A percentile compares a stretch with the other conserved stretches of the same genome.
These are phyloP conservation scores for Przewalskia tangutica DNA, from an alignment of 257 asterid species.

Conservation along the genomic window DNA sequence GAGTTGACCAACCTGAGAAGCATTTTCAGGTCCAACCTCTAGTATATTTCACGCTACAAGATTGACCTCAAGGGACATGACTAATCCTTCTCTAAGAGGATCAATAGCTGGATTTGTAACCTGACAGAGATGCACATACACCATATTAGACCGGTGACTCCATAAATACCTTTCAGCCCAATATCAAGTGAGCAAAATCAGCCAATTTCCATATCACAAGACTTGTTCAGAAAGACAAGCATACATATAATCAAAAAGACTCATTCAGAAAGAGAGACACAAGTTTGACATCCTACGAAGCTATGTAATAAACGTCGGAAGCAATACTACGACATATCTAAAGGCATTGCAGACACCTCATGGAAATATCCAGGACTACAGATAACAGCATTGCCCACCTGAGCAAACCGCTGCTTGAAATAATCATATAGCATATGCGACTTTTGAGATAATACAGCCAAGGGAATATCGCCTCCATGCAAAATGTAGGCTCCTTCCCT, in stretches of 20 bases:
- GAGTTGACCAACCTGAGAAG: slow-evolving; percentile 64
- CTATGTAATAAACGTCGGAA: neutral
- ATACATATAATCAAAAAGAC: neutral
- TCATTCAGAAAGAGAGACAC: neutral
- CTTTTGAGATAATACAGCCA: slow-evolving; percentile 79
- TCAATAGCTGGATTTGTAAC: slow-evolving; percentile 99
- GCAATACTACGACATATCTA: neutral
- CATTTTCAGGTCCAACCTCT: slow-evolving; percentile 93
- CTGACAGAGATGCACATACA: slow-evolving; percentile 29
- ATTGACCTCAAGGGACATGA: slow-evolving; percentile 97
- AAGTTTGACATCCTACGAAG: neutral
- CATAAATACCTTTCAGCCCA: neutral
- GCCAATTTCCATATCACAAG: neutral
- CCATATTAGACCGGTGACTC: neutral
- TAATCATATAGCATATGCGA: slow-evolving; percentile 92
- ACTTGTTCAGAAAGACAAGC: neutral
- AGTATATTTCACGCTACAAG: slow-evolving; percentile 94
- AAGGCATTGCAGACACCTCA: neutral
- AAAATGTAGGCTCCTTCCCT: slow-evolving; percentile 99
- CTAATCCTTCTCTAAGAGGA: slow-evolving; percentile 97
- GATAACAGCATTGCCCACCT: slow-evolving; percentile 38
- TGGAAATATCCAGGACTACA: neutral
- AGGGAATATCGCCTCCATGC: slow-evolving; percentile 98
- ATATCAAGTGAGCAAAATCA: neutral
- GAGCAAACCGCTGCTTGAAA: slow-evolving; percentile 98